A percentile compares a stretch with the other conserved stretches of the same genome.
These are phyloP conservation scores for Protomyces arabidopsidicola DNA, from an alignment of 1,139 yeast genomes.

Conservation along the genomic window DNA sequence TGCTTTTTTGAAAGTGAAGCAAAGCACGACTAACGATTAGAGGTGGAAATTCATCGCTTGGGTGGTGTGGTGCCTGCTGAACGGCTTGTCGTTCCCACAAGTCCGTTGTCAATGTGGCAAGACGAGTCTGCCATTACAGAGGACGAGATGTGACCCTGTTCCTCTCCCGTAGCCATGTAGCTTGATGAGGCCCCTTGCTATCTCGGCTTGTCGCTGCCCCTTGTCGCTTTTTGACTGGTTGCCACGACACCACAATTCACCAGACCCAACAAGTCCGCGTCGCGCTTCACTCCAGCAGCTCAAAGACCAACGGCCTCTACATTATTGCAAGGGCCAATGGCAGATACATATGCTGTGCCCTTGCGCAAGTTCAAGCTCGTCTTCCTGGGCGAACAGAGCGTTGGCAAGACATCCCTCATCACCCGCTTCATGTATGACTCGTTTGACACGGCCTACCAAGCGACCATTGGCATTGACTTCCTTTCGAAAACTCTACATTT, in stretches of 20 bases:
- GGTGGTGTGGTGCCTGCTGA: constrained; percentile 10
- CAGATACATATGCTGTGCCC: constrained; percentile 22
- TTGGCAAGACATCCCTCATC: constrained; percentile 91
- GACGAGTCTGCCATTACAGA: constrained; percentile 21
- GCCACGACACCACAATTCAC: neutral
- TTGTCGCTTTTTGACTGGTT: neutral
- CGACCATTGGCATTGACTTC: constrained; percentile 95
- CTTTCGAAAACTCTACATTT: constrained; percentile 79
- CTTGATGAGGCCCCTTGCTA: neutral
- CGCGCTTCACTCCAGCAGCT: neutral
- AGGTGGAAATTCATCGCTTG: constrained; percentile 21
- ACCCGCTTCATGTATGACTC: constrained; percentile 97
- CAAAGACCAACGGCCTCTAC: neutral
- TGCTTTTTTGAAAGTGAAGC: neutral
- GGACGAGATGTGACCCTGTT: neutral
- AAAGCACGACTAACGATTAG: neutral
- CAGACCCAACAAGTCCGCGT: neutral
- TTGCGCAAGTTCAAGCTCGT: constrained; percentile 67
- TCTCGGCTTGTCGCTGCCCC: neutral
- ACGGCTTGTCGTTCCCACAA: neutral
- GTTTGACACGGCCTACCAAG: constrained; percentile 83
- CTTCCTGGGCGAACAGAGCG: constrained; percentile 51
- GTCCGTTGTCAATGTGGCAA: constrained; percentile 1
- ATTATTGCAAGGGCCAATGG: constrained; percentile 1
- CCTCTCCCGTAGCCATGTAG: neutral